These are phyloP conservation scores for Tephrocybe sp. DNA, from an alignment of 768 basidiomycete species.

Conservation along the genomic window DNA sequence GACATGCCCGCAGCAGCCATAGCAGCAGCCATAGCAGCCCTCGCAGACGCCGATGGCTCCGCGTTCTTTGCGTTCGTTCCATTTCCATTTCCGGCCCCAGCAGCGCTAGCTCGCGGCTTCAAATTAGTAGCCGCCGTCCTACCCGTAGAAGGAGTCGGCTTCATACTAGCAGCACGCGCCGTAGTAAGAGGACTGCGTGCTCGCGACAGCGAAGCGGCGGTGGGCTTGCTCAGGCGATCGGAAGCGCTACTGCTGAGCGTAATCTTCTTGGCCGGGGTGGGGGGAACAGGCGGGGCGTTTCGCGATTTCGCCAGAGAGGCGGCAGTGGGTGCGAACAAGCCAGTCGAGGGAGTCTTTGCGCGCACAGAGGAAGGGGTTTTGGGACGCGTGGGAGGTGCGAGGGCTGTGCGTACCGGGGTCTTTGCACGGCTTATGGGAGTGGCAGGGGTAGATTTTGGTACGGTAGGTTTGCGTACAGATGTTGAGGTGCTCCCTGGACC, in stretches of 20 bases:
- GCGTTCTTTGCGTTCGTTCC: slow-evolving; percentile 14
- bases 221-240: slow-evolving; percentile 79
- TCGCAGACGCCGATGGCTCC: slow-evolving; percentile 21
- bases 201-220: slow-evolving; percentile 71
- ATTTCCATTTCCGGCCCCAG: neutral
- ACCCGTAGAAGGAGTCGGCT: slow-evolving; percentile 26
- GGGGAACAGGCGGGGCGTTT: slow-evolving; percentile 42
- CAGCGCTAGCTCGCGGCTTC: slow-evolving; percentile 17
- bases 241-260: slow-evolving; percentile 50
- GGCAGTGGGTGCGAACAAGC: slow-evolving; percentile 80
- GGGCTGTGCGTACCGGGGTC: slow-evolving; percentile 25
- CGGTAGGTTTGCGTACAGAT: slow-evolving; percentile 20
- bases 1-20: slow-evolving; percentile 7
- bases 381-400: slow-evolving; percentile 17
- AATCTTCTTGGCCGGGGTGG: slow-evolving; percentile 52
- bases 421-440: slow-evolving; percentile 30
- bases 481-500: slow-evolving; percentile 37
- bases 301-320: slow-evolving; percentile 75
- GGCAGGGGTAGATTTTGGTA: slow-evolving; percentile 18
- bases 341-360: slow-evolving; percentile 63
- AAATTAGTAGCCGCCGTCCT: slow-evolving; percentile 20
- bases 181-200: slow-evolving; percentile 37
- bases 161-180: slow-evolving; percentile 23
- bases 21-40: slow-evolving; percentile 14
- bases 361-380: slow-evolving; percentile 36